These are phyloP conservation scores for Tieghemostelium lacteum DNA, from an alignment of 78 protist species.

Conservation along the genomic window DNA sequence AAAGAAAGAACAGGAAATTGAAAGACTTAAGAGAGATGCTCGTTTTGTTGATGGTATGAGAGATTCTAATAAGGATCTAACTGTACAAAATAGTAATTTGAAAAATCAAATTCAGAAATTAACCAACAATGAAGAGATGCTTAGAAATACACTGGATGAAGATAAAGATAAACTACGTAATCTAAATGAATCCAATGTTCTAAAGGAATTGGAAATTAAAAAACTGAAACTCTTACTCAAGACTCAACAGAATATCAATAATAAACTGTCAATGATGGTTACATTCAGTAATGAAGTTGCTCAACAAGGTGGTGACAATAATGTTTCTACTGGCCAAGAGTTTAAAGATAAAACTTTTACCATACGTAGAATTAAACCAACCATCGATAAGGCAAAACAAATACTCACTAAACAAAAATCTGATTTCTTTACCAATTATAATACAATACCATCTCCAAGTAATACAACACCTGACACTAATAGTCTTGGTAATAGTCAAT, in stretches of 20 bases:
- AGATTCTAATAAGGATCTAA: slow-evolving; percentile 63
- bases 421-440: slow-evolving; percentile 13
- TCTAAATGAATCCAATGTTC: neutral
- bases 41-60: slow-evolving; percentile 68
- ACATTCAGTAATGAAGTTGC: slow-evolving; percentile 18
- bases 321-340: too few species aligned
- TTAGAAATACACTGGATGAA: slow-evolving; percentile 35
- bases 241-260: slow-evolving; percentile 68
- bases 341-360: neutral
- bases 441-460: neutral
- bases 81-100: slow-evolving; percentile 53
- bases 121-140: slow-evolving; percentile 1
- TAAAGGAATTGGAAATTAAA: slow-evolving; percentile 68
- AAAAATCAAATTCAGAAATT: slow-evolving; percentile 33
- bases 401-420: slow-evolving; percentile 49
- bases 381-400: slow-evolving; percentile 21
- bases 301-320: neutral
- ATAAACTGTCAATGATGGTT: slow-evolving; percentile 70
- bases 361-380: slow-evolving; percentile 37
- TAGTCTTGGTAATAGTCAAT: too few species aligned
- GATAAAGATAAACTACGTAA: slow-evolving; percentile 51
- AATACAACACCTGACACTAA: slow-evolving; percentile 15
- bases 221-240: slow-evolving; percentile 49
- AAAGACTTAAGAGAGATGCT: slow-evolving; percentile 27
- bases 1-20: slow-evolving; percentile 59